A percentile compares a stretch with the other conserved stretches of the same genome.
These are phyloP conservation scores for Ophiostoma tasmaniense DNA, from an alignment of 2,329 filamentous ascomycete species.

Conservation along the genomic window DNA sequence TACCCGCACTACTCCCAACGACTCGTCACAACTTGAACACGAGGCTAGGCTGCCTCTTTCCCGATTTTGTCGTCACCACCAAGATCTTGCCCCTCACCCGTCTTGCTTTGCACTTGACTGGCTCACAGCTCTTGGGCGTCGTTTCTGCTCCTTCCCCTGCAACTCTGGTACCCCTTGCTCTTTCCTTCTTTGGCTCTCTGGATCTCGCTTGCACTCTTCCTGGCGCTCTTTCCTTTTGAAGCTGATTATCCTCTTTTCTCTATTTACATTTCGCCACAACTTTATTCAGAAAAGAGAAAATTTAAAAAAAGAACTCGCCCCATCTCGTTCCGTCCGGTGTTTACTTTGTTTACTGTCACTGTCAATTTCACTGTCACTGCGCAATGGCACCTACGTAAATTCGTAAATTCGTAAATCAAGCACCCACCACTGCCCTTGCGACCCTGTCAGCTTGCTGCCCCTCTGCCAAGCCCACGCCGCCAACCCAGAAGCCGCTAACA, in stretches of 20 bases:
- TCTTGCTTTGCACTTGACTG: background rate
- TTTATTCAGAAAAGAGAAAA: background rate
- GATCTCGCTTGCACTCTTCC: background rate
- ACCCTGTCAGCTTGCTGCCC: constrained; percentile 8
- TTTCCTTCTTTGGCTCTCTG: background rate
- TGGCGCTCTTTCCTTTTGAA: background rate
- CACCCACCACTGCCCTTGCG: background rate
- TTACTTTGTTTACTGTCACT: background rate
- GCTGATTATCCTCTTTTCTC: background rate
- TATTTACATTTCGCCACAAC: background rate
- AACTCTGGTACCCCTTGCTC: background rate
- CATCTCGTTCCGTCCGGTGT: background rate
- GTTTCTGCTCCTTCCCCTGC: background rate
- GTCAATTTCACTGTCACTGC: background rate
- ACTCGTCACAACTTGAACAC: constrained; percentile 7
- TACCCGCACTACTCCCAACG: background rate
- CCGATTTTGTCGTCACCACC: background rate
- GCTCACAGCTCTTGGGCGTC: background rate
- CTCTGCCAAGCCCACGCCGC: constrained; percentile 7
- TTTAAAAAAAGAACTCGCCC: background rate
- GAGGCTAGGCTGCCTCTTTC: constrained; percentile 16
- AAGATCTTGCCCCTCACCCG: background rate
- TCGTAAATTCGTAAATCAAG: background rate
- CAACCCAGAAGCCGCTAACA: background rate
- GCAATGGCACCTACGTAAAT: background rate